Evolutionary conservation across 805 yeast genomes (phyloP), one percentile per base, ranked within the genome.

Genomic region (Torulaspora maleeae): DNA sequence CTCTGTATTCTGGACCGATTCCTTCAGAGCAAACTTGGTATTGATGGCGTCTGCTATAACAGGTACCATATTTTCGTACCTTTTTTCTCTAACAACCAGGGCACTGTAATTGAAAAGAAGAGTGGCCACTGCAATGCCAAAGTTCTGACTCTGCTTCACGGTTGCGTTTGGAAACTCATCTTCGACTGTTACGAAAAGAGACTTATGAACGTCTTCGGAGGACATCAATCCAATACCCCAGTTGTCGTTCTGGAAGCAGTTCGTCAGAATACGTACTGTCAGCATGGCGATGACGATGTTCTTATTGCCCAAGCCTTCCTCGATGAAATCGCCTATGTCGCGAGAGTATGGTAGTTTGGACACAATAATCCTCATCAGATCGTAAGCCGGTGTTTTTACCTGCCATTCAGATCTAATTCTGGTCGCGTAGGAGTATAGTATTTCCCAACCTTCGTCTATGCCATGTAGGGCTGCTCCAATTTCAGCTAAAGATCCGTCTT

Each of bases 301-400:
- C 5, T 54, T 38, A 25, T 59, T 60, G 2, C 59, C 59, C 24
- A 71, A 51, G 0, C 82, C 82, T 13, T 64, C 61, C 35, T 67
- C 68, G 20, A 78, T 64, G 30, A 69, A 63, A 1, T 68, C 72
- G 29, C 70, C 64, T 28, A 77, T 54, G 27, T 65, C 59, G 15
- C 60, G 64, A 8, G 78, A 74, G 1, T 59, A 51, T 1, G 70
- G 68, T 3, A 78, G 60, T 10, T 66, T 57, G 2, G 72, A 56
- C 2, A 78, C 69, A 1, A 76, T 68, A n/a, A 76, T 56, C 36
- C 90, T 72, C 36, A 82, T 55, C 4, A 82, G 61, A 60, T 84
- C 91, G 55, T 74, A 75, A 0, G 82, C 85, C 2, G 83, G 74
- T 2, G 79, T 68, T 45, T 74, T 74, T 16, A 72, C 70, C 0